Percentiles rank a stretch among this genome's conserved stretches.
These are phyloP conservation scores for Epichloe gansuensis DNA, from an alignment of 2,329 filamentous ascomycete genomes.

Conservation along the genomic window DNA sequence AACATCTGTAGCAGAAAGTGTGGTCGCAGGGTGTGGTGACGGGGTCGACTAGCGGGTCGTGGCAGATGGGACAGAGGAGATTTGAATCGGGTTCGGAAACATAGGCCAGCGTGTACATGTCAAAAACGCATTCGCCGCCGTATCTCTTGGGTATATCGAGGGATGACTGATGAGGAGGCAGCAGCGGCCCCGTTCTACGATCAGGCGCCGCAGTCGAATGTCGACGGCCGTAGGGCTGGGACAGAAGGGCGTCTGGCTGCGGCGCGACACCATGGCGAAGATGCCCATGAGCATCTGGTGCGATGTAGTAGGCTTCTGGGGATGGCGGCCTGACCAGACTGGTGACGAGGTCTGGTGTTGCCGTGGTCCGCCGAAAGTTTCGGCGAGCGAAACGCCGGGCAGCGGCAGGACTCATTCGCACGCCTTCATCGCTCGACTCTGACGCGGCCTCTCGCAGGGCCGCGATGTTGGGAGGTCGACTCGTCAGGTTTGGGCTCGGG, in stretches of 20 bases:
- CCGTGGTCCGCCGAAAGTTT: conserved; percentile 21
- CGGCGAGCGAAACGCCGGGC: conserved; percentile 24
- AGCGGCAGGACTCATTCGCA: conserved; percentile 21
- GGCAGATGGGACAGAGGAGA: conserved; percentile 43
- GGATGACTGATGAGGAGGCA: conserved; percentile 24
- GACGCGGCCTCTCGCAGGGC: conserved; percentile 13
- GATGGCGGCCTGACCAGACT: conserved; percentile 26
- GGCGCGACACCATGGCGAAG: conserved; percentile 10
- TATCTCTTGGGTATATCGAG: conserved; percentile 26
- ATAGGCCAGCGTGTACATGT: conserved; percentile 33
- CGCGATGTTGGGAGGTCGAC: background rate
- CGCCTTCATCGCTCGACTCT: conserved; percentile 25
- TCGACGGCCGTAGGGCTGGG: conserved; percentile 8
- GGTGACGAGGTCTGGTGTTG: conserved; percentile 27
- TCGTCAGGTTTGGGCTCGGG: background rate
- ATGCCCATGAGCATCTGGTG: conserved; percentile 15
- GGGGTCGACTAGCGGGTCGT: conserved; percentile 45
- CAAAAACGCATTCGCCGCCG: conserved; percentile 27
- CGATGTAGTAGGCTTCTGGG: conserved; percentile 22
- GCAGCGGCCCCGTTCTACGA: conserved; percentile 21
- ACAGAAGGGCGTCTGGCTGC: conserved; percentile 4
- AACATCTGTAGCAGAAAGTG: conserved; percentile 49
- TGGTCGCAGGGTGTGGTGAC: conserved; percentile 51
- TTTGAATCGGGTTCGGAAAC: conserved; percentile 31
- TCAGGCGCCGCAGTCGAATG: conserved; percentile 14